Base-by-base conservation (phyloP, 1,284 basidiomycete species). In the Leccinum solheimii region DNA sequence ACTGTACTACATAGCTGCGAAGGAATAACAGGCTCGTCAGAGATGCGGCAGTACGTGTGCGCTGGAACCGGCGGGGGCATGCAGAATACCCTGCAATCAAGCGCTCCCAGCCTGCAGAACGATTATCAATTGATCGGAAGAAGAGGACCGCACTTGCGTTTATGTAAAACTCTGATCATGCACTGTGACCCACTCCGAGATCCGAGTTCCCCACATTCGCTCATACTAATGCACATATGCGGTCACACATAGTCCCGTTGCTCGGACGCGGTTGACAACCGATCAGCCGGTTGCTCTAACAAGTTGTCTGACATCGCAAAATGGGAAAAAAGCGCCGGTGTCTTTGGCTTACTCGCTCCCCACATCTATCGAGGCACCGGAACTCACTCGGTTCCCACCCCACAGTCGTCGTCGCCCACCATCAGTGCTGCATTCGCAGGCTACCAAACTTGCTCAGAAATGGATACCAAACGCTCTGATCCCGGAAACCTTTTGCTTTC, bases 401-500 rank as follows among this genome's bases (percentile, higher is more conserved):
- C 23, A 2, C n/a, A 27, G 2, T 45, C 6, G 32, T 58, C 45
- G n/a, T 43, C 3, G 38, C 5, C 10, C 13, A 38, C 27, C 58
- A n/a, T 5, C 6, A n/a, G 2, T 26, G 55, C 13, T 54, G 30
- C 53, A 19, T 55, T 50, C 14, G 1, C 30, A 51, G 38, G 16
- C 16, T 36, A 16, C 36, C 55, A 30, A 36, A 21, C 19, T 8
- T 51, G 32, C 34, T 54, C 34, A 34, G 30, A 30, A 23, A 68
- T 72, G 70, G 43, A 58, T 43, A 19, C 62, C 19, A 72, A 72
- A 48, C 62, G 14, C 23, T 38, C 58, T 6, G 62, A 72, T 49
- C 54, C 58, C 27, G 56, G 21, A 30, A 7, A 56, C 23, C 23
- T 10, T 21, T 61, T 57, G 11, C 59, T 63, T 49, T 54, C 57